Evolutionary conservation across 805 yeast genomes (phyloP).

Genomic region (Maudiozyma turicensis): DNA sequence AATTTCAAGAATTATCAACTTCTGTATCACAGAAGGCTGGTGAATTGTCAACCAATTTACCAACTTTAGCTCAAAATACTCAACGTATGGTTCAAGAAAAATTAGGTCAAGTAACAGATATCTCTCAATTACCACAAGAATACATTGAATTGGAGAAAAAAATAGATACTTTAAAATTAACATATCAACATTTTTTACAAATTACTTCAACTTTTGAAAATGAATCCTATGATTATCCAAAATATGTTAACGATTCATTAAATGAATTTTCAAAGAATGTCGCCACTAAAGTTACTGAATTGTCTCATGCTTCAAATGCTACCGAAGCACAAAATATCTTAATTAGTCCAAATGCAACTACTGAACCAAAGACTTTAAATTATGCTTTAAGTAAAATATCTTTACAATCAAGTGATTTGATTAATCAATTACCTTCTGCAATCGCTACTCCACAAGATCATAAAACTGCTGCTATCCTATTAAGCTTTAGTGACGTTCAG

Average conservation of each 20-base stretch:
- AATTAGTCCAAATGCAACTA: conserved; percentile 38
- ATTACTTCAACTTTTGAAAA: conserved; percentile 52
- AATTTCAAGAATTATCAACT: conserved; percentile 25
- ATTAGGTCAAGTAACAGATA: conserved; percentile 72
- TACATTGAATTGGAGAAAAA: conserved; percentile 64
- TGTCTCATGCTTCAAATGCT: conserved; percentile 64
- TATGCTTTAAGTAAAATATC: conserved; percentile 77
- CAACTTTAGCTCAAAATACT: conserved; percentile 74
- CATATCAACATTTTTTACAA: conserved; percentile 48
- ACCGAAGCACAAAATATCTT: conserved; percentile 76
- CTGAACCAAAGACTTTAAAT: conserved; percentile 66
- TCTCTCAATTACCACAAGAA: conserved; percentile 77
- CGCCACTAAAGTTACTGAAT: conserved; percentile 51
- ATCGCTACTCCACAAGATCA: conserved; percentile 27
- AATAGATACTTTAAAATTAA: conserved; percentile 61
- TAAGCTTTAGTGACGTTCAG: conserved; percentile 59
- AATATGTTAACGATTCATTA: conserved; percentile 62
- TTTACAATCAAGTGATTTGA: conserved; percentile 33
- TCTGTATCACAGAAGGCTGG: conserved; percentile 28
- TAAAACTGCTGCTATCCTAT: conserved; percentile 44
- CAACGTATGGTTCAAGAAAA: conserved; percentile 69
- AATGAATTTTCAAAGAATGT: conserved; percentile 60
- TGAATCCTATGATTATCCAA: conserved; percentile 80
- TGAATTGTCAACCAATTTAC: conserved; percentile 44
- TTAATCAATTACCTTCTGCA: conserved; percentile 15